Evolutionary conservation across 352 stramenopile genomes (phyloP).

Genomic region (Globisporangium abappressorium): DNA sequence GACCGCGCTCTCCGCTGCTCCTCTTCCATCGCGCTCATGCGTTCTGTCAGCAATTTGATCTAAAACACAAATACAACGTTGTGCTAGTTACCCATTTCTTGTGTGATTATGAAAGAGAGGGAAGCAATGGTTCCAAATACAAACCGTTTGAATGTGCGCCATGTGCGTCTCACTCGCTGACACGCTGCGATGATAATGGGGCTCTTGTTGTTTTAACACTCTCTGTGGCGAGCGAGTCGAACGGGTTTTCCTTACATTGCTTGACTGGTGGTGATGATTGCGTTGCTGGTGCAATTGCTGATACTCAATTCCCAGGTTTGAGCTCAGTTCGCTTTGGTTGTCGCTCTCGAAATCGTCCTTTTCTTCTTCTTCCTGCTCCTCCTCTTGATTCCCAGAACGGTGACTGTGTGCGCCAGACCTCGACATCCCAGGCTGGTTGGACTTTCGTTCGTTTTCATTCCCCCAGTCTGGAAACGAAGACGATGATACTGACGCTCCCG

Average conservation of each 20-base stretch:
- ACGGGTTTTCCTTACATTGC: neutral
- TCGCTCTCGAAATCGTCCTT: constrained; percentile 7
- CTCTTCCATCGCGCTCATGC: constrained; percentile 44
- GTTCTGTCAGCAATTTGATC: constrained; percentile 59
- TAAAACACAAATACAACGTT: constrained; percentile 9
- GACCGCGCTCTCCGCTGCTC: constrained; percentile 34
- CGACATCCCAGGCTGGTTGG: neutral
- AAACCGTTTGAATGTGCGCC: constrained; percentile 43
- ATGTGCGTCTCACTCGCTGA: constrained; percentile 13
- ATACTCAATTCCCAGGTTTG: neutral
- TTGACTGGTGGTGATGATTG: neutral
- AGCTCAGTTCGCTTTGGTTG: constrained; percentile 9
- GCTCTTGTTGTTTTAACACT: neutral
- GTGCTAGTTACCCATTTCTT: too few species aligned
- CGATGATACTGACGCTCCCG: neutral
- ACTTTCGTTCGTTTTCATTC: neutral
- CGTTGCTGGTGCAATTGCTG: neutral
- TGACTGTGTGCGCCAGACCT: neutral
- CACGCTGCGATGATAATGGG: constrained; percentile 3
- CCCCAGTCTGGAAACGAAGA: neutral
- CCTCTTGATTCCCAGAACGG: constrained; percentile 9
- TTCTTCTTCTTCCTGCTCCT: constrained; percentile 13
- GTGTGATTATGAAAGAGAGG: too few species aligned
- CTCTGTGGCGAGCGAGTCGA: neutral
- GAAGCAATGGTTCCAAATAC: too few species aligned